Conservation (phyloP, 345 rosid species). For the Ailanthus altissimus region DNA sequence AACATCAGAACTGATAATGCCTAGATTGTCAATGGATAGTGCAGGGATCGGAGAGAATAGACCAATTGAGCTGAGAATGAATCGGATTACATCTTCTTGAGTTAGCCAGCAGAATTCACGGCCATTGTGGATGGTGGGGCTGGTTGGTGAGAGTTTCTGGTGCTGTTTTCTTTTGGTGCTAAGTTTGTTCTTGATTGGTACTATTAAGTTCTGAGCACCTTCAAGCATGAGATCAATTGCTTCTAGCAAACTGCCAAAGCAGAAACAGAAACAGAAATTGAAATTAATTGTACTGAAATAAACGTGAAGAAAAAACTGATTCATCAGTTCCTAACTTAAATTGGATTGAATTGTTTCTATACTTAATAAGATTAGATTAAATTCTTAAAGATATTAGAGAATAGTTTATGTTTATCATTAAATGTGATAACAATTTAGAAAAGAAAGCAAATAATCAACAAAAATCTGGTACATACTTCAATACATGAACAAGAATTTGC, state of each 20-base stretch:
- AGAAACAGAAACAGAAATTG: neutral
- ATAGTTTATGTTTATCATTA: too few relatives aligned
- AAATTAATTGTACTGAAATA: neutral
- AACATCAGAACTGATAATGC: constrained; percentile 51
- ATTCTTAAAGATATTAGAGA: neutral
- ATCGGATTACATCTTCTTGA: constrained; percentile 81
- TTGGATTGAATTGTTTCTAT: neutral
- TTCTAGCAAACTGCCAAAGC: constrained; percentile 55
- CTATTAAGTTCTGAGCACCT: constrained; percentile 89
- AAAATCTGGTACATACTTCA: neutral
- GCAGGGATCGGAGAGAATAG: constrained; percentile 71
- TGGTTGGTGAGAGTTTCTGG: constrained; percentile 32
- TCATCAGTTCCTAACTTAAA: neutral
- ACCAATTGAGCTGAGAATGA: constrained; percentile 73
- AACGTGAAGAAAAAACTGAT: neutral
- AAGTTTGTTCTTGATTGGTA: constrained; percentile 57
- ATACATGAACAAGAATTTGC: too few relatives aligned
- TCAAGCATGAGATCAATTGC: constrained; percentile 77
- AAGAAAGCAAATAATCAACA: neutral
- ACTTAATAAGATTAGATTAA: neutral
- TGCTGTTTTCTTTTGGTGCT: constrained; percentile 51
- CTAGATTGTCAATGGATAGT: constrained; percentile 62
- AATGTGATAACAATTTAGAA: too few relatives aligned
- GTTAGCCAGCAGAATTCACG: constrained; percentile 86
- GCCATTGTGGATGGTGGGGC: constrained; percentile 50